Evolutionary conservation across 306 rosid species (phyloP), one percentile per base, ranked within the genome.

Genomic region (Pterocarpus santalinus): DNA sequence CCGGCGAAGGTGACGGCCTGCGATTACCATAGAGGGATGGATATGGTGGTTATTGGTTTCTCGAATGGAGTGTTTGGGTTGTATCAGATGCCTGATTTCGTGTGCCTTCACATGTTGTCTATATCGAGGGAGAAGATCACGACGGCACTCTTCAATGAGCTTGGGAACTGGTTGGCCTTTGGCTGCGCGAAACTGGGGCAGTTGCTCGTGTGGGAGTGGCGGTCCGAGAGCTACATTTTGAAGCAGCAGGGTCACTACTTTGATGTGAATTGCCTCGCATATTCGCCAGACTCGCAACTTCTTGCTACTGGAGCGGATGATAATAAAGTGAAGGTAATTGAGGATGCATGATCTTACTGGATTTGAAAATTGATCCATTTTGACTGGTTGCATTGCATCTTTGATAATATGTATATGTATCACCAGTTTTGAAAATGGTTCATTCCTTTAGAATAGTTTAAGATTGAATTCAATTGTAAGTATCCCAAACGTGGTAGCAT

Each of bases 211-310:
- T 95, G 99, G 97, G 98, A 93, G 76, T 95, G 99, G 99, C 82
- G 95, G 71, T 93, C 98, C 0, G 96, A 91, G 86, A 95, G 96
- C 75, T 93, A 95, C 82, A 92, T 90, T 77, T 81, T 91, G 91
- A 95, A 93, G 87, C 99, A 95, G 85, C 99, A 93, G 86, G 99
- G 99, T n/a, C 99, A 95, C 80, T 95, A 87, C 78, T 95, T 93
- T 80, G 99, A 95, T 84, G 97, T 93, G 12, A 95, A 95, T 72
- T 89, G 93, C 57, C 79, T 95, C 33, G 95, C 99, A 0, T 95
- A 95, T 84, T 92, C 99, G 0, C 88, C 86, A 2, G 99, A 95
- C 76, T 86, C 99, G 0, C 99, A 91, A 82, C 89, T 91, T 1
- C 86, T 95, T 79, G 98, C 99, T 38, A 95, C 98, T 3, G 99